Conservation (phyloP, 805 yeast genomes). For the Wickerhamomyces sydowiorum region DNA sequence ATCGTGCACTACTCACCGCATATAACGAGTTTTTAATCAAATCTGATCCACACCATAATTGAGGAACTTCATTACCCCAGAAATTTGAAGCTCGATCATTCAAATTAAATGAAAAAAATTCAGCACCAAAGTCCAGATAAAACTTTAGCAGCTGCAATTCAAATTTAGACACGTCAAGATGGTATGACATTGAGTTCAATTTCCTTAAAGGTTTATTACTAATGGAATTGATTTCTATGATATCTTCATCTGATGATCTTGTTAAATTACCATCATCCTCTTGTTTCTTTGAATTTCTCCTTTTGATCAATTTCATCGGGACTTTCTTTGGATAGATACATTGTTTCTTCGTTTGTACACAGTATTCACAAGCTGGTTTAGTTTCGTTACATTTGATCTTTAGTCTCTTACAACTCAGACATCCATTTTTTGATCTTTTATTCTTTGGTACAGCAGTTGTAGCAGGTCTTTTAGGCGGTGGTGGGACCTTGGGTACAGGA, state of each 20-base stretch:
- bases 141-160: conserved; percentile 16
- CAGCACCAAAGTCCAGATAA: conserved; percentile 17
- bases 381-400: conserved; percentile 86
- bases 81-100: conserved; percentile 6
- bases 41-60: conserved; percentile 12
- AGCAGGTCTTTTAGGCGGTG: no score
- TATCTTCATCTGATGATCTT: neutral
- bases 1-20: conserved; percentile 14
- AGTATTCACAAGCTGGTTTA: conserved; percentile 70
- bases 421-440: conserved; percentile 78
- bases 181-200: conserved; percentile 15
- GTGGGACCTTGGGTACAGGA: no score
- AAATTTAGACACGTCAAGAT: conserved; percentile 11
- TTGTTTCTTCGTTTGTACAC: conserved; percentile 64
- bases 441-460: conserved; percentile 6
- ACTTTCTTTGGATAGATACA: conserved; percentile 48
- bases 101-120: conserved; percentile 12
- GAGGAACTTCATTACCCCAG: conserved; percentile 14
- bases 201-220: neutral
- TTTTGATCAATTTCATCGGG: neutral
- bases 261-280: neutral
- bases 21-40: conserved; percentile 13
- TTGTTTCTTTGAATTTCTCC: neutral
- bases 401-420: conserved; percentile 77
- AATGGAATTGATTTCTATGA: neutral